Percentiles rank a stretch among this genome's conserved stretches.
Evolutionary conservation across 306 rosid genomes (phyloP).

Genomic region (Prunus dulcis): DNA sequence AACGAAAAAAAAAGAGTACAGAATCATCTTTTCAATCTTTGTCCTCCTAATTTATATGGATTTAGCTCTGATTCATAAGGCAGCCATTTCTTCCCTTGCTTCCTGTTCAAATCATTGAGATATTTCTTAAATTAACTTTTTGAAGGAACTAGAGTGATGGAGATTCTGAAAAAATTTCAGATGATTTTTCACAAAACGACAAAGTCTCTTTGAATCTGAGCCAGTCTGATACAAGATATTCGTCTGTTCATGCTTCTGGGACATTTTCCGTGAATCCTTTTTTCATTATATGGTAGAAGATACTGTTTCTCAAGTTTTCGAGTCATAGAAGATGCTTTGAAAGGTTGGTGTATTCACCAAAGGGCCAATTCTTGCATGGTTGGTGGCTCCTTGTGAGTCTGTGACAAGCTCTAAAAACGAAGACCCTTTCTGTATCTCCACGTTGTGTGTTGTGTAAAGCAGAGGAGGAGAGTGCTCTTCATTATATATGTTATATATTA

Average conservation of each 20-base stretch:
- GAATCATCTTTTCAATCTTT: no score
- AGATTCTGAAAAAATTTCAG: neutral
- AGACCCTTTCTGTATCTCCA: neutral
- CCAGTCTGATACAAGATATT: neutral
- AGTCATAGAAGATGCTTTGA: neutral
- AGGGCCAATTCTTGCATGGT: no score
- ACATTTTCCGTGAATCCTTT: neutral
- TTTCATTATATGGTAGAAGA: neutral
- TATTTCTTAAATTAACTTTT: neutral
- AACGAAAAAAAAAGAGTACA: no score
- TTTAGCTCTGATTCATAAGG: neutral
- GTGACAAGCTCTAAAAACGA: neutral
- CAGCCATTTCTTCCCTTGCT: neutral
- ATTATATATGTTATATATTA: no score
- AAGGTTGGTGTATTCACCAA: no score
- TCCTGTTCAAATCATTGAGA: neutral
- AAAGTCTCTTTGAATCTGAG: neutral
- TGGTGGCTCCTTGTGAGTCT: no score
- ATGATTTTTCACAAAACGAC: neutral
- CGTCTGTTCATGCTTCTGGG: no score
- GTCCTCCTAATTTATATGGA: no score
- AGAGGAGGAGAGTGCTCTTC: neutral
- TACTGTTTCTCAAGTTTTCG: neutral
- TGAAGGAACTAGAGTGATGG: neutral
- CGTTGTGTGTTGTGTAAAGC: neutral